Percentiles rank a stretch among this genome's conserved stretches.
Conservation (phyloP, 257 asterid genomes). For the Anisodus tanguticus region DNA sequence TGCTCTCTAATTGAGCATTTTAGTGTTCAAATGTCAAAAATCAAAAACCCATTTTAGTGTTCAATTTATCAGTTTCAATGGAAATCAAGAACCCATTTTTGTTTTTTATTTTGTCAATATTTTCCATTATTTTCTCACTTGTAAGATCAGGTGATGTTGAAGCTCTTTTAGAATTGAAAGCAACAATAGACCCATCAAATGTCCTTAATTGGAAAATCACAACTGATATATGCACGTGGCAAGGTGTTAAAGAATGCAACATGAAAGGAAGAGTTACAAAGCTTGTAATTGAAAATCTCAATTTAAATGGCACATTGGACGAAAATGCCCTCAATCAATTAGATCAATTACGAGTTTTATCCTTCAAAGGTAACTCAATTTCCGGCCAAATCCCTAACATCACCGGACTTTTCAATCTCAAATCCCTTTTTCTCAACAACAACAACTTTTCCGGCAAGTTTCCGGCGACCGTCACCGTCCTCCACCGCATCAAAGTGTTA, state of each 20-base stretch:
- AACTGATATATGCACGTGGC: slow-evolving; percentile 65
- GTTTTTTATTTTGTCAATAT: slow-evolving; percentile 34
- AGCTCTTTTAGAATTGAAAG: slow-evolving; percentile 63
- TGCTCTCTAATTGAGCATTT: background rate
- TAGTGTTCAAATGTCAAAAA: background rate
- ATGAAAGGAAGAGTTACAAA: slow-evolving; percentile 68
- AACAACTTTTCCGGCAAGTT: slow-evolving; percentile 67
- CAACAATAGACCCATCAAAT: slow-evolving; percentile 62
- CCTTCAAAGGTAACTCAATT: slow-evolving; percentile 74
- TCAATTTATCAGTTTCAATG: background rate
- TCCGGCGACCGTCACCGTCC: slow-evolving; percentile 55
- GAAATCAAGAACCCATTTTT: slow-evolving; percentile 26
- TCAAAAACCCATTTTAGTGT: background rate
- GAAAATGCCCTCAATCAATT: slow-evolving; percentile 64
- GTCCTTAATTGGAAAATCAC: slow-evolving; percentile 61
- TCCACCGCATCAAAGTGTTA: slow-evolving; percentile 73
- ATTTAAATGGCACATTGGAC: slow-evolving; percentile 68
- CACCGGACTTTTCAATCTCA: slow-evolving; percentile 69
- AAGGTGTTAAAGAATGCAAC: slow-evolving; percentile 77
- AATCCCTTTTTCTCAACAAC: slow-evolving; percentile 70
- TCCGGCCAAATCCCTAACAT: slow-evolving; percentile 76
- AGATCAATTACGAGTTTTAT: slow-evolving; percentile 82
- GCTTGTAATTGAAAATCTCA: slow-evolving; percentile 75
- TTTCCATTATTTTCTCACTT: slow-evolving; percentile 37
- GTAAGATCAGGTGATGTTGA: slow-evolving; percentile 69